phyloP scores from a whole-genome alignment of 352 stramenopile species.

The Phytopythium chamaehyphon region DNA sequence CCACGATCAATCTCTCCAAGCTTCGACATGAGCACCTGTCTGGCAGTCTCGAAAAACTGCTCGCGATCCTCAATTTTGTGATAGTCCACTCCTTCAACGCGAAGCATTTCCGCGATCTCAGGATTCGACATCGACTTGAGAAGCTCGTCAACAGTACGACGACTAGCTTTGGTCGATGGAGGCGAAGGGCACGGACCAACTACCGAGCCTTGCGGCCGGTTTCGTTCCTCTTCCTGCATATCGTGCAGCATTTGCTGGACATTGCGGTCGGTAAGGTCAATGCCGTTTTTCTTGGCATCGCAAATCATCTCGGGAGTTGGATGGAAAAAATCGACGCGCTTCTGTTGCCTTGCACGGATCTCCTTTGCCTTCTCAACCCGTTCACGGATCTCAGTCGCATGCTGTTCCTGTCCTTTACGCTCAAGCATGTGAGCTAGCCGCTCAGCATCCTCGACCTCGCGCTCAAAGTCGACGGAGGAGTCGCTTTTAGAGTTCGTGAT shows the following conservation, averaged over 20 bases:
- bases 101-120: conserved; percentile 62
- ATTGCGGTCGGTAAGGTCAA: conserved; percentile 67
- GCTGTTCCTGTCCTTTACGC: conserved; percentile 50
- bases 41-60: conserved; percentile 69
- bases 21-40: conserved; percentile 60
- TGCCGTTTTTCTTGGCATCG: conserved; percentile 73
- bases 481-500: conserved; percentile 2
- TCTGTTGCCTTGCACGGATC: conserved; percentile 36
- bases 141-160: conserved; percentile 60
- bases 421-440: conserved; percentile 62
- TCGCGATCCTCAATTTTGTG: conserved; percentile 72
- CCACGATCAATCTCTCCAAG: conserved; percentile 23
- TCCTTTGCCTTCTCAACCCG: conserved; percentile 56
- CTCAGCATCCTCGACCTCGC: conserved; percentile 63
- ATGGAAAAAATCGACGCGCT: conserved; percentile 75
- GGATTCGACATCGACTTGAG: conserved; percentile 73
- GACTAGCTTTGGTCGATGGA: conserved; percentile 9
- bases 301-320: conserved; percentile 73
- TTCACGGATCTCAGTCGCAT: conserved; percentile 57
- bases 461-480: neutral
- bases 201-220: conserved; percentile 11
- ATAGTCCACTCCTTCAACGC: conserved; percentile 66
- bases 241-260: conserved; percentile 81
- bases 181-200: neutral
- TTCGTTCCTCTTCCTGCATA: conserved; percentile 65